A percentile compares a stretch with the other conserved stretches of the same genome.
phyloP scores from a whole-genome alignment of 2,329 filamentous ascomycete genomes.

The Myriosclerotinia scirpicola region DNA sequence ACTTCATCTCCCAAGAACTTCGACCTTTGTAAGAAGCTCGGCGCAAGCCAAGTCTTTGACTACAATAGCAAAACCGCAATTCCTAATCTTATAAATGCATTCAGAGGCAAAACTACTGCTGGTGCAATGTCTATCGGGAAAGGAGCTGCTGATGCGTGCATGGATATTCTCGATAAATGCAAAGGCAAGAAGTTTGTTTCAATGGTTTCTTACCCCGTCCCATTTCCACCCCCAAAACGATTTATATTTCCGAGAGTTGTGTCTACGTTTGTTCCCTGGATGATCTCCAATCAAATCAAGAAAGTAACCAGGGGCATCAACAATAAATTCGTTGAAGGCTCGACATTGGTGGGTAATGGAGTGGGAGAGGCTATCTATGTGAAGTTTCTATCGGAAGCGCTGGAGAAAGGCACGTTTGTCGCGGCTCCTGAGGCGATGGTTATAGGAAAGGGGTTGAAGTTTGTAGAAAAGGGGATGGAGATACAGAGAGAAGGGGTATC shows the following conservation, averaged over 20 bases:
- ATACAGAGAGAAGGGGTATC: slow-evolving; percentile 26
- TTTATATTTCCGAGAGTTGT: slow-evolving; percentile 6
- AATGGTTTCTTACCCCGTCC: slow-evolving; percentile 13
- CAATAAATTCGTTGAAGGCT: background rate
- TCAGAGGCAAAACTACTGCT: slow-evolving; percentile 36
- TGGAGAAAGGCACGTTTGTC: slow-evolving; percentile 41
- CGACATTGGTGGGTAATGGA: slow-evolving; percentile 17
- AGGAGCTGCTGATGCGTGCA: slow-evolving; percentile 16
- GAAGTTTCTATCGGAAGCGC: slow-evolving; percentile 43
- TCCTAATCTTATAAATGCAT: slow-evolving; percentile 25
- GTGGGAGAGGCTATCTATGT: slow-evolving; percentile 39
- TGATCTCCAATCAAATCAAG: slow-evolving; percentile 6
- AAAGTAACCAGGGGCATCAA: slow-evolving; percentile 12
- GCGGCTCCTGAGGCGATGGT: slow-evolving; percentile 44
- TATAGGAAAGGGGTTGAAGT: slow-evolving; percentile 46
- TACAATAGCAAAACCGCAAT: slow-evolving; percentile 35
- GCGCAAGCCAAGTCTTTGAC: slow-evolving; percentile 47
- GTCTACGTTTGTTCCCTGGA: slow-evolving; percentile 9
- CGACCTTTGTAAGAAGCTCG: slow-evolving; percentile 42
- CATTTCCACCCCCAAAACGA: slow-evolving; percentile 5
- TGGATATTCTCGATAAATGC: slow-evolving; percentile 16
- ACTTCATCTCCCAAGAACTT: slow-evolving; percentile 42
- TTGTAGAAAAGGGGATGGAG: slow-evolving; percentile 45
- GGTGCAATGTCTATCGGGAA: slow-evolving; percentile 33
- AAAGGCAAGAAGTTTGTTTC: slow-evolving; percentile 13